phyloP scores from a whole-genome alignment of 345 rosid genomes.

The Linum lewisii region DNA sequence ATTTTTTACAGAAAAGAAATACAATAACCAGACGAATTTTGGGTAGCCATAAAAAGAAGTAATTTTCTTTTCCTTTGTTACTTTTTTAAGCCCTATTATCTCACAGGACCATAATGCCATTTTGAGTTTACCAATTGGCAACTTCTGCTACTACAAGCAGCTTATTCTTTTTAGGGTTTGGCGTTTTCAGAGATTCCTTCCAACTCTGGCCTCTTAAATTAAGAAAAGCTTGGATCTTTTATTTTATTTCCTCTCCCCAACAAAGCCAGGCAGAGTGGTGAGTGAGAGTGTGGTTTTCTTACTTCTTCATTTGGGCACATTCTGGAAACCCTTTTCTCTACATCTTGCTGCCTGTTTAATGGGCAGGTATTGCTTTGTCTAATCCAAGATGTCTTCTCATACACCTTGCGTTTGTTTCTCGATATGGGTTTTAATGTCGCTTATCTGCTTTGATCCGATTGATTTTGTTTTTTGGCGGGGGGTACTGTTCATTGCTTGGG shows the following conservation, averaged over 20 bases:
- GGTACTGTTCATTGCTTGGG: slow-evolving; percentile 8
- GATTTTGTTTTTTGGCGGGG: too few relatives aligned
- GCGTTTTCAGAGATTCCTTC: background rate
- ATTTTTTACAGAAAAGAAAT: background rate
- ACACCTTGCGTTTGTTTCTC: background rate
- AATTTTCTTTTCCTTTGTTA: too few relatives aligned
- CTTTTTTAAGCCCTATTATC: background rate
- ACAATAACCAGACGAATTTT: slow-evolving; percentile 4
- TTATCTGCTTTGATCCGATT: slow-evolving; percentile 7
- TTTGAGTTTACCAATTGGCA: background rate
- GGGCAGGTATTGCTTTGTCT: background rate
- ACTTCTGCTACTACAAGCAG: background rate
- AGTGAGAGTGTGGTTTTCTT: background rate
- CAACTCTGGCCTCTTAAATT: background rate
- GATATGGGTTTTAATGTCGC: slow-evolving; percentile 16
- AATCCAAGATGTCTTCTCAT: background rate
- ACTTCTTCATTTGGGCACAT: slow-evolving; percentile 4
- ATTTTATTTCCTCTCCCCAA: background rate
- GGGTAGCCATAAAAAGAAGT: background rate
- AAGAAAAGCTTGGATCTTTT: background rate
- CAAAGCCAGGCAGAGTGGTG: background rate
- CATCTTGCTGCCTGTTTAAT: background rate
- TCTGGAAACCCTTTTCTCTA: background rate
- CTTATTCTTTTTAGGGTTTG: background rate
- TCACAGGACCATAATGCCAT: background rate